Conservation (phyloP, 2,329 filamentous ascomycete genomes). For the Neofusicoccum umdonicola region DNA sequence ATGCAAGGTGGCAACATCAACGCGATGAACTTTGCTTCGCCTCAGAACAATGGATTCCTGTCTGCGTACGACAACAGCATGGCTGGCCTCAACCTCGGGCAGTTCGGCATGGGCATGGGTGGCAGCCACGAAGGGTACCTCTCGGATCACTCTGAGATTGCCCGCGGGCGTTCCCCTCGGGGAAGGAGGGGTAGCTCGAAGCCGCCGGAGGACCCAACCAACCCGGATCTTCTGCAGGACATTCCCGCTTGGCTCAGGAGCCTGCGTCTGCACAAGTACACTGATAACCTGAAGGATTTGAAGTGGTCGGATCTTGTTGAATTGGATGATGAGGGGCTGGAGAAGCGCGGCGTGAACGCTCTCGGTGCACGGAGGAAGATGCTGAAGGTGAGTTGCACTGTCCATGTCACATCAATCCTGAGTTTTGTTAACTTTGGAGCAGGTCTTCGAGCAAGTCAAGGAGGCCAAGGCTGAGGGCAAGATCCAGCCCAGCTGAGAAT, state of each 20-base stretch:
- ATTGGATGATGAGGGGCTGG: slow-evolving; percentile 87
- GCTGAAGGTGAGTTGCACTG: slow-evolving; percentile 69
- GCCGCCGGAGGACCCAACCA: slow-evolving; percentile 95
- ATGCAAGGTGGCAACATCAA: slow-evolving; percentile 58
- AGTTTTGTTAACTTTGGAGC: slow-evolving; percentile 17
- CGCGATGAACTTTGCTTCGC: slow-evolving; percentile 68
- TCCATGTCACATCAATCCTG: neutral
- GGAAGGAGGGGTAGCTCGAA: slow-evolving; percentile 93
- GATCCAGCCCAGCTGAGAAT: neutral
- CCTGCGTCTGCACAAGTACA: slow-evolving; percentile 96
- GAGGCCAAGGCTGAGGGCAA: slow-evolving; percentile 52
- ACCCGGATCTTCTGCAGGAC: slow-evolving; percentile 84
- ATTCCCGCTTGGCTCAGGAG: slow-evolving; percentile 96
- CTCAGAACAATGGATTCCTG: slow-evolving; percentile 92
- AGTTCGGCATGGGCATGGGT: slow-evolving; percentile 59
- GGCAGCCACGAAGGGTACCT: slow-evolving; percentile 74
- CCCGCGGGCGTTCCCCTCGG: slow-evolving; percentile 84
- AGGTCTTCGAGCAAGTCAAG: slow-evolving; percentile 94
- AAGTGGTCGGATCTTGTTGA: slow-evolving; percentile 93
- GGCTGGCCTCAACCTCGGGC: slow-evolving; percentile 66
- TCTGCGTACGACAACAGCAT: slow-evolving; percentile 79
- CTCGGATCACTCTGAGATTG: slow-evolving; percentile 90
- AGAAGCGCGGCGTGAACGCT: slow-evolving; percentile 91
- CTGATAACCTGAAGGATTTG: slow-evolving; percentile 94
- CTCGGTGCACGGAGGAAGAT: slow-evolving; percentile 94